A percentile compares a stretch with the other conserved stretches of the same genome.
phyloP scores from a whole-genome alignment of 345 rosid genomes.

The Bruguiera gymnorhiza region DNA sequence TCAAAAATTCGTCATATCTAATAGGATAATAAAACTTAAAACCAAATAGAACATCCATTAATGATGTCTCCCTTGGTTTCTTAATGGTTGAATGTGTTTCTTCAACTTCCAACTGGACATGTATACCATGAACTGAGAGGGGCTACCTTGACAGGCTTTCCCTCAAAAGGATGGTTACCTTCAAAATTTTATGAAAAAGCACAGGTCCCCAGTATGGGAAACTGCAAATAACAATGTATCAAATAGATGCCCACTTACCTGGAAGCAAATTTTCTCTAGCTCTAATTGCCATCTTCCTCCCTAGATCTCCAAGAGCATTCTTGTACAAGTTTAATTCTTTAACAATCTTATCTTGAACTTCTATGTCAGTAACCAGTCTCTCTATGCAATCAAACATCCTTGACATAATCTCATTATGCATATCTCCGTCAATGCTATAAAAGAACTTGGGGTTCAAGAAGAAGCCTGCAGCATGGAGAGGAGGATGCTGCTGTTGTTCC shows the following conservation, averaged over 20 bases:
- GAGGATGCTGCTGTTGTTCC: slow-evolving; percentile 64
- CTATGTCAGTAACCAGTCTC: slow-evolving; percentile 64
- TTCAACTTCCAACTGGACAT: neutral
- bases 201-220: slow-evolving; percentile 1
- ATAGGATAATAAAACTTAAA: neutral
- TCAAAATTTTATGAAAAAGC: neutral
- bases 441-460: slow-evolving; percentile 90
- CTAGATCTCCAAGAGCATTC: slow-evolving; percentile 77
- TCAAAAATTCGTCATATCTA: neutral
- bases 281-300: slow-evolving; percentile 85
- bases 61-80: neutral
- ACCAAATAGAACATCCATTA: too few species aligned
- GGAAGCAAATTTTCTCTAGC: slow-evolving; percentile 79
- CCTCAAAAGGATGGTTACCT: neutral
- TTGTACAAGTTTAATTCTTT: slow-evolving; percentile 70
- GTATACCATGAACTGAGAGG: neutral
- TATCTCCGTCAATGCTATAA: slow-evolving; percentile 62
- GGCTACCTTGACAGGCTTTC: neutral
- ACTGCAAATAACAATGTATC: slow-evolving; percentile 12
- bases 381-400: slow-evolving; percentile 86
- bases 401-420: slow-evolving; percentile 56
- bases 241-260: slow-evolving; percentile 36
- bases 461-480: slow-evolving; percentile 87
- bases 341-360: slow-evolving; percentile 65
- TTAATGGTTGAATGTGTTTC: neutral